Evolutionary conservation across 495 filamentous ascomycete species (phyloP).

Genomic region (Jackrogersella minutella): DNA sequence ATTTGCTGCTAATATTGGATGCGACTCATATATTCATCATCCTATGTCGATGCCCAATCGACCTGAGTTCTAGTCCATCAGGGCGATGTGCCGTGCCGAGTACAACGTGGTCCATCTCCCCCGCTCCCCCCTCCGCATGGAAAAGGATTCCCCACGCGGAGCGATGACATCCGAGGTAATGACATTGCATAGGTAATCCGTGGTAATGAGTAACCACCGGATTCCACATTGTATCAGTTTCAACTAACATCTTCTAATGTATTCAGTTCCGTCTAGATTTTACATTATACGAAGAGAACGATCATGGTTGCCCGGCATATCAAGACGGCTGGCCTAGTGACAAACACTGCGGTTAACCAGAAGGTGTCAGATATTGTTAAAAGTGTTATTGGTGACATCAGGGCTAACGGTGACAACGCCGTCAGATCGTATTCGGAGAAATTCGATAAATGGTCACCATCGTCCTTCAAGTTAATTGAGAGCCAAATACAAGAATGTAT

Average conservation of each 20-base stretch:
- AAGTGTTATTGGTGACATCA: conserved; percentile 59
- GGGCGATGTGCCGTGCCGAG: conserved; percentile 1
- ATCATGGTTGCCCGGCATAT: conserved; percentile 39
- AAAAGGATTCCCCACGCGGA: conserved; percentile 14
- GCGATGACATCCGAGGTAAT: conserved; percentile 28
- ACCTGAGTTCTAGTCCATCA: background rate
- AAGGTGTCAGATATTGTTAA: conserved; percentile 52
- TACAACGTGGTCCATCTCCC: conserved; percentile 4
- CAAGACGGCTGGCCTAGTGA: conserved; percentile 37
- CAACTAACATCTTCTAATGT: background rate
- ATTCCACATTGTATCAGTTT: background rate
- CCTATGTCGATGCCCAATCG: background rate
- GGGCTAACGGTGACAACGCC: conserved; percentile 54
- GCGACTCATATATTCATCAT: background rate
- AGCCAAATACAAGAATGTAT: conserved; percentile 50
- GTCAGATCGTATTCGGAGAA: conserved; percentile 60
- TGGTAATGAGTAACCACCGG: background rate
- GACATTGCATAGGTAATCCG: background rate
- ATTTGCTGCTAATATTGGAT: background rate
- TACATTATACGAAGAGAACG: background rate
- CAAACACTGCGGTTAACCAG: conserved; percentile 26
- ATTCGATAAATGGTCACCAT: conserved; percentile 63
- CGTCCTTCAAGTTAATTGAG: conserved; percentile 54
- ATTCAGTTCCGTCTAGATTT: background rate
- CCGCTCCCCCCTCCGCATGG: conserved; percentile 30